Conservation (phyloP, 1,284 basidiomycete species). For the Ganoderma lingzhi region DNA sequence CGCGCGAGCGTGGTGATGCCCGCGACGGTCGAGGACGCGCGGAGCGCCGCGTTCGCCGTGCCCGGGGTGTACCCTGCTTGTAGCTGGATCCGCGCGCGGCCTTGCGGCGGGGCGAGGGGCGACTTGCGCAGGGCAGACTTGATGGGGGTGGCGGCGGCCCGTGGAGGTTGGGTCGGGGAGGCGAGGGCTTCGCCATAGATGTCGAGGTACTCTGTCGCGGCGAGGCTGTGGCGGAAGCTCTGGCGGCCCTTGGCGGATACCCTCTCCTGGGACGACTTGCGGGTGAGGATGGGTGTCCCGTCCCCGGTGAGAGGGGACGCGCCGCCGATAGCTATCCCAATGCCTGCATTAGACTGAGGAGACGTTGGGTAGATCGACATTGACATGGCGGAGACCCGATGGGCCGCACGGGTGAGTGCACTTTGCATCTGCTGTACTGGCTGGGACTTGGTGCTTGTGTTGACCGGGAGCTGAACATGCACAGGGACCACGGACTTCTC, state of each 20-base stretch:
- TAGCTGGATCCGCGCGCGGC: conserved; percentile 62
- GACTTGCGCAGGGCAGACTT: conserved; percentile 39
- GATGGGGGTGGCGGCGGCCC: conserved; percentile 46
- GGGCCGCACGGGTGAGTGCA: conserved; percentile 33
- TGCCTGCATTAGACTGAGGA: conserved; percentile 45
- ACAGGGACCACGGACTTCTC: conserved; percentile 9
- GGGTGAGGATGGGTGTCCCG: conserved; percentile 46
- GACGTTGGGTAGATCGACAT: conserved; percentile 61
- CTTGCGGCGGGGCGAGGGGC: conserved; percentile 41
- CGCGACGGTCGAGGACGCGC: conserved; percentile 46
- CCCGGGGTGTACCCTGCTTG: conserved; percentile 62
- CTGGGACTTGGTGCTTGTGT: conserved; percentile 12
- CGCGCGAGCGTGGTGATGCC: conserved; percentile 27
- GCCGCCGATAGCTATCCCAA: conserved; percentile 55
- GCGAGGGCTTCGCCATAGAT: conserved; percentile 61
- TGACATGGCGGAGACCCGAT: conserved; percentile 59
- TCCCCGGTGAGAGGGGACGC: conserved; percentile 54
- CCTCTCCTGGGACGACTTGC: conserved; percentile 37
- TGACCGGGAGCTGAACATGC: conserved; percentile 16
- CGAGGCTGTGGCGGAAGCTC: conserved; percentile 39
- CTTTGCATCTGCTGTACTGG: conserved; percentile 34
- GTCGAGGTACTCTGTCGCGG: conserved; percentile 27
- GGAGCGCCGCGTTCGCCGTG: conserved; percentile 57
- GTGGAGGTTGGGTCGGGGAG: conserved; percentile 40
- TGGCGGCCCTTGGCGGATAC: conserved; percentile 32